A percentile compares a stretch with the other conserved stretches of the same genome.
phyloP scores from a whole-genome alignment of 768 basidiomycete species.

The Boletus sp. region DNA sequence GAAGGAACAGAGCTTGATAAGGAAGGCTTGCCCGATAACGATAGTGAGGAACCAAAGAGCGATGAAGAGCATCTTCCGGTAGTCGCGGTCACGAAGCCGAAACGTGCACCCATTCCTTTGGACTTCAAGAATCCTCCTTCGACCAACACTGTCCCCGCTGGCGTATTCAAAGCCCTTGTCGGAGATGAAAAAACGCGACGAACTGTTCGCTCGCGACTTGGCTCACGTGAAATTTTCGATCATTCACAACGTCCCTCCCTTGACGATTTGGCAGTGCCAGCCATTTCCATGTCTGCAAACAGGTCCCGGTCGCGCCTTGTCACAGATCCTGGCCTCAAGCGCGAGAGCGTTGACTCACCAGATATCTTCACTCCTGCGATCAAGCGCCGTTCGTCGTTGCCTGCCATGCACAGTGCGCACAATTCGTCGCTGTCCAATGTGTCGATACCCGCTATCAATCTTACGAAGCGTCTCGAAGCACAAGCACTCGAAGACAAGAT shows the following conservation, averaged over 20 bases:
- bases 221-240: conserved; percentile 72
- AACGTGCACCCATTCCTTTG: conserved; percentile 73
- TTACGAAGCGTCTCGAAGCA: conserved; percentile 54
- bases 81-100: conserved; percentile 35
- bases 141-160: conserved; percentile 79
- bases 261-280: conserved; percentile 68
- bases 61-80: conserved; percentile 16
- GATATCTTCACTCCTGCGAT: conserved; percentile 44
- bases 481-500: conserved; percentile 61
- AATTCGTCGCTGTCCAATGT: conserved; percentile 43
- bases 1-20: conserved; percentile 10
- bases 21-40: conserved; percentile 6
- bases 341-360: conserved; percentile 26
- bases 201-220: conserved; percentile 70
- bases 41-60: conserved; percentile 9
- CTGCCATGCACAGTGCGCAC: conserved; percentile 47
- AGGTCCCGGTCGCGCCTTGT: conserved; percentile 52
- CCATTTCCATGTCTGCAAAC: conserved; percentile 62
- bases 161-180: conserved; percentile 78
- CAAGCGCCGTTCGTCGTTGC: conserved; percentile 56
- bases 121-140: conserved; percentile 68
- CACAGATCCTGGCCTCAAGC: conserved; percentile 52
- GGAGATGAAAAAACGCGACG: conserved; percentile 66
- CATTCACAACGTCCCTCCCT: conserved; percentile 67
- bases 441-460: conserved; percentile 46